Conservation (phyloP, 2,329 filamentous ascomycete genomes). For the Anthostomella pinea region DNA sequence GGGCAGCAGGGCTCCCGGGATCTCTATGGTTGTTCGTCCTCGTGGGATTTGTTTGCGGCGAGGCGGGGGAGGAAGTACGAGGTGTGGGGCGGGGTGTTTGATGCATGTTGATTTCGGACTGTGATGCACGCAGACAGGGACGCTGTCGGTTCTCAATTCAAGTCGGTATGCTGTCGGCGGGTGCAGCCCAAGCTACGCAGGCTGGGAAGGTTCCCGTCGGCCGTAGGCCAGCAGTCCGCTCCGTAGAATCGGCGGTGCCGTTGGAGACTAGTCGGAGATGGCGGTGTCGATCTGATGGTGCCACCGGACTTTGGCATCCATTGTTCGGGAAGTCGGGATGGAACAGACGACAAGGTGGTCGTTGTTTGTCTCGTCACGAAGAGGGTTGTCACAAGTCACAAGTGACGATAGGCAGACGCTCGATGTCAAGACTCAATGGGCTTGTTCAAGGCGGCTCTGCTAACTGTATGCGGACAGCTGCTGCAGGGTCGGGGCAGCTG, state of each 20-base stretch:
- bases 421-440: slow-evolving; percentile 9
- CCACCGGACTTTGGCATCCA: slow-evolving; percentile 37
- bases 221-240: slow-evolving; percentile 3
- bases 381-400: too few species aligned
- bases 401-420: slow-evolving; percentile 22
- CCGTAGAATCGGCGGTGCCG: slow-evolving; percentile 12
- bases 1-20: slow-evolving; percentile 37
- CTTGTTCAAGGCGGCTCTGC: slow-evolving; percentile 27
- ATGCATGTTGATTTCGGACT: too few species aligned
- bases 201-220: slow-evolving; percentile 1
- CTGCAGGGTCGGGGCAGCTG: slow-evolving; percentile 28
- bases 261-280: slow-evolving; percentile 25
- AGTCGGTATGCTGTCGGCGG: too few species aligned
- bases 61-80: slow-evolving; percentile 69
- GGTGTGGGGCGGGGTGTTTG: slow-evolving; percentile 79
- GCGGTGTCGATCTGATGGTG: slow-evolving; percentile 28
- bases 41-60: slow-evolving; percentile 68
- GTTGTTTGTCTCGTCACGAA: too few species aligned
- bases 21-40: slow-evolving; percentile 76
- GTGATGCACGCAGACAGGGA: too few species aligned
- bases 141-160: too few species aligned
- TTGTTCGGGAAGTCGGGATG: slow-evolving; percentile 29
- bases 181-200: not conserved
- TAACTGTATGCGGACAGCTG: slow-evolving; percentile 32
- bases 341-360: not conserved